These are phyloP conservation scores for Coemansia sp. DNA, from an alignment of 192 early-diverging fungal genomes.

Conservation along the genomic window DNA sequence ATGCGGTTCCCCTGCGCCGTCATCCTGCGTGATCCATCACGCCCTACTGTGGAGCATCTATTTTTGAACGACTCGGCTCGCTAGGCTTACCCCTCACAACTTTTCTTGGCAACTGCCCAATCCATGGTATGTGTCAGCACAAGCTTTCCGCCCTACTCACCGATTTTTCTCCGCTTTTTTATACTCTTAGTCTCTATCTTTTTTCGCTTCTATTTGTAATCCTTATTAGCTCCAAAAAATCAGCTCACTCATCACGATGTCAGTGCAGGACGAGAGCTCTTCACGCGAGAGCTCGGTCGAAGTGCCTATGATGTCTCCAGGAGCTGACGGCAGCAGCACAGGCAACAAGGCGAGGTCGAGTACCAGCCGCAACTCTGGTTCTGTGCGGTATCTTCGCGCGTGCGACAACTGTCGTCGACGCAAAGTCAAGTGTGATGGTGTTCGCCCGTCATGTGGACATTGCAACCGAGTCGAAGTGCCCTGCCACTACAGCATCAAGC, in stretches of 20 bases:
- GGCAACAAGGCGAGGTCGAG: background rate
- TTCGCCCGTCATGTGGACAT: conserved; percentile 46
- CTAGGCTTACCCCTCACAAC: too few relatives aligned
- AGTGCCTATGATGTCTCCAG: conserved; percentile 3
- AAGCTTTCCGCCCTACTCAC: too few relatives aligned
- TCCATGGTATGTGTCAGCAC: too few relatives aligned
- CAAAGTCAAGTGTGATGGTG: conserved; percentile 57
- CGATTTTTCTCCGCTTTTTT: too few relatives aligned
- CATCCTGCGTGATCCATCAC: background rate
- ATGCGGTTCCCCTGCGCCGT: background rate
- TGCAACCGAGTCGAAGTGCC: conserved; percentile 43
- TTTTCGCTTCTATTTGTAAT: too few relatives aligned
- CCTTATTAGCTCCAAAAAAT: background rate
- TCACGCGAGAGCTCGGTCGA: conserved; percentile 43
- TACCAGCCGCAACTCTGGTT: background rate
- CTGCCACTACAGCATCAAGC: conserved; percentile 58
- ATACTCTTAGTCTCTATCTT: too few relatives aligned
- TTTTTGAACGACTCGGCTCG: too few relatives aligned
- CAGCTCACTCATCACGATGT: background rate
- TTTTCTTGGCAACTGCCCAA: too few relatives aligned
- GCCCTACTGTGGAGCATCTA: too few relatives aligned
- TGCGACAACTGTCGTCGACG: conserved; percentile 56
- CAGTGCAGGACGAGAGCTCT: conserved; percentile 1
- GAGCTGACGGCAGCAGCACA: conserved; percentile 4
- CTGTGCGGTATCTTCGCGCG: conserved; percentile 40